Evolutionary conservation across 2,329 filamentous ascomycete genomes (phyloP).

Genomic region (Graphiopsis chlorocephala): DNA sequence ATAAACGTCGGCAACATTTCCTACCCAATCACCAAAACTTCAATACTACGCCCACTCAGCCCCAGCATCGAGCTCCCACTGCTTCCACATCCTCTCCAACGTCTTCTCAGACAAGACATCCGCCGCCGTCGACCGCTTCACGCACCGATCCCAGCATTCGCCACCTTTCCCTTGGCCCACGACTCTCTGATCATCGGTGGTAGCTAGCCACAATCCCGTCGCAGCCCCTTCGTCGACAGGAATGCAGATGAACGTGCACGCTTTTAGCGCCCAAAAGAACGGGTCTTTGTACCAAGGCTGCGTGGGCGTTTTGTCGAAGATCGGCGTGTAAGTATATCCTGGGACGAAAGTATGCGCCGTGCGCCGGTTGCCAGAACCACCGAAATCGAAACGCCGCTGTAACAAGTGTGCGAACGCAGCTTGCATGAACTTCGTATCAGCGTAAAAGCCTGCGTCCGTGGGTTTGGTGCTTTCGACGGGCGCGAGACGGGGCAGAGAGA

Average conservation of each 20-base stretch:
- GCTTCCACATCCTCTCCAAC: conserved; percentile 13
- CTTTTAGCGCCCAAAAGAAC: conserved; percentile 17
- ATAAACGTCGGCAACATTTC: neutral
- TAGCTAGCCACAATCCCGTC: conserved; percentile 20
- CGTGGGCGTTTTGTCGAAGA: conserved; percentile 17
- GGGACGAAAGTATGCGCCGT: conserved; percentile 19
- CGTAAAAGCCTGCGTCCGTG: conserved; percentile 13
- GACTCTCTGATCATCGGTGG: conserved; percentile 16
- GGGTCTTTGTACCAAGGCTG: conserved; percentile 11
- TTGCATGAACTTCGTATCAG: conserved; percentile 21
- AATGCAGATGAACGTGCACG: conserved; percentile 10
- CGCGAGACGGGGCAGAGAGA: neutral
- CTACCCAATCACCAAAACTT: neutral
- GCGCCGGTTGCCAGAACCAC: neutral
- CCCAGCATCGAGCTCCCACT: conserved; percentile 15
- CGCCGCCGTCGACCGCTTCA: conserved; percentile 9
- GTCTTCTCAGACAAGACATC: conserved; percentile 3
- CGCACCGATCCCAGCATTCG: conserved; percentile 16
- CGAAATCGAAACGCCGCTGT: conserved; percentile 16
- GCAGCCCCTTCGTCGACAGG: conserved; percentile 20
- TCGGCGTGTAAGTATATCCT: conserved; percentile 17
- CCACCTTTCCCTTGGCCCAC: conserved; percentile 5
- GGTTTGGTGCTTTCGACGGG: neutral
- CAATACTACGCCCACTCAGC: conserved; percentile 11
- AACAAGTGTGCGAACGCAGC: conserved; percentile 16